Conservation (phyloP, 2,329 filamentous ascomycete species). For the Aureobasidium melanogenum region DNA sequence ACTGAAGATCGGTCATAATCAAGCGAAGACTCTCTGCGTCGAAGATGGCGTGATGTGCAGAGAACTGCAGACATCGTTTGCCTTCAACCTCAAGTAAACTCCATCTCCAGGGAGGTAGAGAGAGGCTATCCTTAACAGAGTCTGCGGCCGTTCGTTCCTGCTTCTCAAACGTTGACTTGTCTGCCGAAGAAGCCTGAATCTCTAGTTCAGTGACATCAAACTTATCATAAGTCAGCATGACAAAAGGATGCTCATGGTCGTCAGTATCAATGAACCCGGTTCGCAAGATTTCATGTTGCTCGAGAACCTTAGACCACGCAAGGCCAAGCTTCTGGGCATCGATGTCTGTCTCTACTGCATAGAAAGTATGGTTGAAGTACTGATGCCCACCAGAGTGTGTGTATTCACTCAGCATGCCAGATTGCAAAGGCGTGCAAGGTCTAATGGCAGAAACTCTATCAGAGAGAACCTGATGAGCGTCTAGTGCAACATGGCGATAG, state of each 20-base stretch:
- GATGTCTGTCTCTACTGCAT: conserved; percentile 38
- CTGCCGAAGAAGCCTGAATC: conserved; percentile 18
- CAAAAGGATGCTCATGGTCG: conserved; percentile 54
- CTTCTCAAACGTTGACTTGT: background rate
- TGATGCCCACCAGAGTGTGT: conserved; percentile 54
- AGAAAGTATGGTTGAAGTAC: conserved; percentile 67
- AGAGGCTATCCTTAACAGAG: conserved; percentile 36
- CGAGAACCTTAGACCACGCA: conserved; percentile 52
- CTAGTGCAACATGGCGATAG: conserved; percentile 28
- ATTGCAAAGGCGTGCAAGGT: conserved; percentile 73
- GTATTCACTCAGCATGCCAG: conserved; percentile 70
- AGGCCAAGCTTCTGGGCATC: conserved; percentile 34
- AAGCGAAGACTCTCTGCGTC: conserved; percentile 66
- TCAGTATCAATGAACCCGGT: conserved; percentile 62
- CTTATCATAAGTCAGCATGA: conserved; percentile 58
- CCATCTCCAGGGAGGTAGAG: conserved; percentile 56
- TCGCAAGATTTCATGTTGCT: conserved; percentile 61
- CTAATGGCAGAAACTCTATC: conserved; percentile 48
- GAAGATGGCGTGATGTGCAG: conserved; percentile 74
- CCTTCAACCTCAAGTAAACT: conserved; percentile 33
- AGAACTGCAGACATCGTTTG: conserved; percentile 35
- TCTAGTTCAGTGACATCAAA: conserved; percentile 31
- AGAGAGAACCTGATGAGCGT: conserved; percentile 23
- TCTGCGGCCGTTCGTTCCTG: conserved; percentile 2
- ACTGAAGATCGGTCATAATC: conserved; percentile 53